Base-by-base conservation (phyloP, 345 rosid species). In the Eutrema heterophyllum region DNA sequence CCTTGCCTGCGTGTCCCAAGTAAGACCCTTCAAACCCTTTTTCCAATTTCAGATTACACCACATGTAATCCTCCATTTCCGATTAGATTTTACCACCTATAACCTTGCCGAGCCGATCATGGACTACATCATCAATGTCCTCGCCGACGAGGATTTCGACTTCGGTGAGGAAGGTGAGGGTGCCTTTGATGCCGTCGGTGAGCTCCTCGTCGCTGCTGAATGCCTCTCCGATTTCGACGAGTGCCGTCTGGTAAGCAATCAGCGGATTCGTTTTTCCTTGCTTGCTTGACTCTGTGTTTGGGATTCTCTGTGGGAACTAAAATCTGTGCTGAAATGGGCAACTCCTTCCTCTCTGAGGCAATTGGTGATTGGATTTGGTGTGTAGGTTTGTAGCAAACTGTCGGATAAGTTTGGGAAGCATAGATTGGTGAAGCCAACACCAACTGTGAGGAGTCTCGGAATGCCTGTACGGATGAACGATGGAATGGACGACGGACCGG, bases 401-500 rank as follows among this genome's bases (percentile, higher is more conserved):
- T 80, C 85, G 61, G 99, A 92, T 67, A 92, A 78, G 77, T 92
- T 95, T 54, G 99, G 99, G 15, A 95, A 88, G 79, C 98, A 95
- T 84, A 97, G 97, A 4, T 70, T 92, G 76, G 92, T 88, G 32
- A 89, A 88, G 75, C 82, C 80, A 26, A 82, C 82, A 64, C 96
- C 89, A n/a, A 68, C 96, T 2, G 91, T 95, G 0, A 83, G 98
- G 84, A 95, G 97, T 74, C 93, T 95, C 0, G 87, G 91, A 0
- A 80, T 88, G 39, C 99, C 99, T 5, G 80, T 95, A 21, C 81
- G 99, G 74, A 95, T 95, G 99, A 83, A 95, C 60, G 99, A 92
- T 16, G 99, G 99, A 43, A 87, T 95, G 98, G 97, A 95, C 16
- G 99, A 92, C 79, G 97, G 84, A 70, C 92, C 71, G 41, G 86